These are phyloP conservation scores for Spathaspora sp. DNA, from an alignment of 1,139 yeast genomes.

Conservation along the genomic window DNA sequence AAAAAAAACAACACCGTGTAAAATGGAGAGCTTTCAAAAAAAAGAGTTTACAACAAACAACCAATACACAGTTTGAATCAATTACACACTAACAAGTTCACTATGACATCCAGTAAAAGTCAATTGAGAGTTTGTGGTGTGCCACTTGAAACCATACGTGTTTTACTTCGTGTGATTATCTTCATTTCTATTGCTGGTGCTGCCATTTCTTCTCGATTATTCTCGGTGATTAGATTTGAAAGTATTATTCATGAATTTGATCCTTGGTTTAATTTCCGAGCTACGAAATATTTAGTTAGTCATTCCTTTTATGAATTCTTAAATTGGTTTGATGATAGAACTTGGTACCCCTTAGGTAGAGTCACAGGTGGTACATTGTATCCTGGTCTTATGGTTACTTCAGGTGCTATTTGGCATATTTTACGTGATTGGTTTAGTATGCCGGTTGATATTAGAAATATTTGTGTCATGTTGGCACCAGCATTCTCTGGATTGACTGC, in stretches of 20 bases:
- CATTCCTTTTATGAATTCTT: conserved; percentile 87
- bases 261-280: conserved; percentile 98
- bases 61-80: neutral
- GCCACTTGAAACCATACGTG: conserved; percentile 39
- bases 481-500: conserved; percentile 95
- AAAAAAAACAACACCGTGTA: conserved; percentile 1
- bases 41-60: neutral
- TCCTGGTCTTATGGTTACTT: conserved; percentile 98
- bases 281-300: conserved; percentile 83
- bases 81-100: neutral
- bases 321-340: conserved; percentile 98
- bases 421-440: conserved; percentile 63
- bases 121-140: conserved; percentile 34
- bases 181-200: conserved; percentile 81
- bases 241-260: conserved; percentile 98
- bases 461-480: conserved; percentile 95
- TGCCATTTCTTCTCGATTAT: conserved; percentile 84
- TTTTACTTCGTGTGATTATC: conserved; percentile 62
- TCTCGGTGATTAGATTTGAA: conserved; percentile 82
- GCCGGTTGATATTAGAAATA: conserved; percentile 92
- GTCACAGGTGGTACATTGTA: conserved; percentile 98
- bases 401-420: conserved; percentile 82
- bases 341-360: conserved; percentile 99
- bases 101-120: conserved; percentile 11
- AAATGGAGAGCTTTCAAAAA: no score